Evolutionary conservation across 805 yeast genomes (phyloP), one percentile per base, ranked within the genome.

Genomic region (Kazachstania kunashirensis): DNA sequence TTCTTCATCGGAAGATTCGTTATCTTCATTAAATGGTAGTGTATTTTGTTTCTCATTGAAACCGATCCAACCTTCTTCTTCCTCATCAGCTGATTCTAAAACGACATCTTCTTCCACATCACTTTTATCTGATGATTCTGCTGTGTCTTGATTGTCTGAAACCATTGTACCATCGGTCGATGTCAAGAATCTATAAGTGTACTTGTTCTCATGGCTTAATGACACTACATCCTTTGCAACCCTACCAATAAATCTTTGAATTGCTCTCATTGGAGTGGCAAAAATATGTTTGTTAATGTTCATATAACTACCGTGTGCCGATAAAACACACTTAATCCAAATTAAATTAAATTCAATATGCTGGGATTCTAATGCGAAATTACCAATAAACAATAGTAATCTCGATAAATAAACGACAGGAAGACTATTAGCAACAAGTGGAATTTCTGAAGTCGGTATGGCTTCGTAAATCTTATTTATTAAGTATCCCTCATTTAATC

Each of bases 291-390:
- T 77, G 49, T 81, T 71, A 10, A 58, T 57, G 28, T 73, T 68
- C 36, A 92, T 80, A 57, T 73, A 79, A 44, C 70, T 70, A 10
- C 98, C 97, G 54, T 89, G 96, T 14, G 69, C 58, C 1, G 79
- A 67, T 13, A 92, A 58, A 4, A 86, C 48, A 12, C 71, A 64
- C 46, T 78, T 75, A 24, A 89, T 68, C 97, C 98, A 92, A 9
- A 81, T 47, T 44, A 92, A 57, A 49, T 79, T 77, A 63, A 78
- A 86, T 62, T 92, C 96, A 17, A 89, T 55, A 60, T 92, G 97
- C 24, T 75, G 86, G 5, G 85, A 75, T 3, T 79, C 82, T 55
- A 71, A 70, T 24, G 77, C 68, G 44, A 73, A 68, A 29, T 72
- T 70, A 2, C 84, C 92, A 48, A 92, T 70, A 43, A 84, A 85